A percentile compares a stretch with the other conserved stretches of the same genome.
Evolutionary conservation across 371 early-diverging fungal species (phyloP).

Genomic region (Chytridiales sp.): DNA sequence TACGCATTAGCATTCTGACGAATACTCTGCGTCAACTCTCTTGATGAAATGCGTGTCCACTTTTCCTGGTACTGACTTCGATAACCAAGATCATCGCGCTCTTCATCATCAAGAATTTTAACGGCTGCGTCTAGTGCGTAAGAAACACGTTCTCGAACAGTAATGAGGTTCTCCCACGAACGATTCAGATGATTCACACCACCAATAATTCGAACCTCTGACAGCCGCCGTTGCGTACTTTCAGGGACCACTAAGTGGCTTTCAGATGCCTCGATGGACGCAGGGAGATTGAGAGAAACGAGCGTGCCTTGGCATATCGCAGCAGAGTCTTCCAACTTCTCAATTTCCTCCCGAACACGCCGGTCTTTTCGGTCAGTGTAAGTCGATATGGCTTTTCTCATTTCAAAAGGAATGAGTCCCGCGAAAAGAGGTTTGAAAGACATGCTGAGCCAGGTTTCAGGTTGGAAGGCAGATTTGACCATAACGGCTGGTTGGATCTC

Average conservation of each 20-base stretch:
- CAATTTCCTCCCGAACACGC: conserved; percentile 57
- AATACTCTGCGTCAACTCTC: conserved; percentile 59
- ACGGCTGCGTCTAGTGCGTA: conserved; percentile 44
- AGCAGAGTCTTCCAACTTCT: conserved; percentile 60
- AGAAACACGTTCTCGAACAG: conserved; percentile 52
- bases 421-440: conserved; percentile 76
- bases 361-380: conserved; percentile 76
- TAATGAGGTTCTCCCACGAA: conserved; percentile 59
- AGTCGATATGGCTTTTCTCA: conserved; percentile 82
- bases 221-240: conserved; percentile 60
- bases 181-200: conserved; percentile 64
- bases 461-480: conserved; percentile 64
- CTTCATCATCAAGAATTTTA: conserved; percentile 68
- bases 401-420: conserved; percentile 82
- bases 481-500: conserved; percentile 69
- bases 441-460: conserved; percentile 49
- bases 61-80: conserved; percentile 52
- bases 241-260: conserved; percentile 68
- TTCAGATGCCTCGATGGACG: conserved; percentile 66
- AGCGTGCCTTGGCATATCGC: conserved; percentile 58
- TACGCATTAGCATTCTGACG: conserved; percentile 60
- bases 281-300: conserved; percentile 68
- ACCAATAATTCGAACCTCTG: conserved; percentile 73
- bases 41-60: conserved; percentile 65
- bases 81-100: conserved; percentile 65